Base-by-base conservation (phyloP, 805 yeast species). In the Suhomyces faveliae region DNA sequence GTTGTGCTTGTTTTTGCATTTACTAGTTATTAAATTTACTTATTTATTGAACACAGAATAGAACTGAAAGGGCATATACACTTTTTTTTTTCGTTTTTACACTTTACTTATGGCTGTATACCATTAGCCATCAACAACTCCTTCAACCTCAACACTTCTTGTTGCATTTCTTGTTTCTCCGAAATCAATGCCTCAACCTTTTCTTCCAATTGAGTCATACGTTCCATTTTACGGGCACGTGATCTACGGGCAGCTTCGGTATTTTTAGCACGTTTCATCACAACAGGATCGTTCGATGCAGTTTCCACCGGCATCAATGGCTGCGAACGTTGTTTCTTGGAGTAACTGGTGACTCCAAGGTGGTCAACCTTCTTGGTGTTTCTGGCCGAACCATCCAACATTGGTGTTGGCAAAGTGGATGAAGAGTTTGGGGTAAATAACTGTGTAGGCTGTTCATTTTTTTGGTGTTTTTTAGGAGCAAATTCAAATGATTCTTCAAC, bases 161-260 rank as follows among this genome's bases (percentile, higher is more conserved):
- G 70, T 53, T 78, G 83, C 56, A 89, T 76, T 6, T 67, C 73
- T 40, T 73, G 62, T 68, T 89, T 90, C 57, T 76, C 83, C 22
- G 68, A 62, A 42, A 85, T 55, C 53, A 91, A 73, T 25, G 67
- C 77, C 55, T 84, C 89, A 46, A 90, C 94, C 66, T 81, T 83
- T 20, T 68, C 80, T 69, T 91, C 97, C 64, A 91, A 74, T 64
- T 88, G 92, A 51, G 69, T 59, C 89, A 91, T 87, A 67, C 96
- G 81, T 66, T 87, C 87, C 84, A 87, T 83, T 69, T 91, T 89
- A 66, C 96, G 83, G 20, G 97, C 97, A 61, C 97, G 78, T 22
- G 96, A 89, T 63, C 97, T 81, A 68, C 97, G 83, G 6, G 97
- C 97, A 56, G 98, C 97, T 64, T 90, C 96, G n/a, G 92, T 92